Percentiles rank a stretch among this genome's conserved stretches.
Conservation (phyloP, 139 green algal genomes). For the Spirogloea muscicola region DNA sequence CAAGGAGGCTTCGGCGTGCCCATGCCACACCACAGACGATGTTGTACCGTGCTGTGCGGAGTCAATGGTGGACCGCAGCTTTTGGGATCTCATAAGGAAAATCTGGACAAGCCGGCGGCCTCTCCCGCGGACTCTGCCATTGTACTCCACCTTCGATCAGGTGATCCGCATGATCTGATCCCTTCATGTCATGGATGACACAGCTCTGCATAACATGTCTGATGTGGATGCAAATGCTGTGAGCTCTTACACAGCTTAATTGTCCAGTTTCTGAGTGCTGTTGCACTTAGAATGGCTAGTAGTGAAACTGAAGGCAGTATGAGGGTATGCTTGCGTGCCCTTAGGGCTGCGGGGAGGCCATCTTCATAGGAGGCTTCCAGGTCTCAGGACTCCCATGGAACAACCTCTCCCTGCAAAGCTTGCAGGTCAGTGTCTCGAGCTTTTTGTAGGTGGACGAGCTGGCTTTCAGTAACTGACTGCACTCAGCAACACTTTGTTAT, state of each 20-base stretch:
- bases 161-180: background rate
- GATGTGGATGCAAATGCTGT: background rate
- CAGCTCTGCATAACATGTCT: background rate
- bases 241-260: background rate
- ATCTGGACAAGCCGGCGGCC: background rate
- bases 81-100: background rate
- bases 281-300: no score
- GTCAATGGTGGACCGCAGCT: background rate
- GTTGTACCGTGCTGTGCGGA: background rate
- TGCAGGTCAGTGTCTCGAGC: background rate
- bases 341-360: background rate
- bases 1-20: background rate
- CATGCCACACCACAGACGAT: background rate
- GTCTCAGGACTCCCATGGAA: slow-evolving; percentile 7
- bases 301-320: no score
- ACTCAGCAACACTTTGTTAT: no score
- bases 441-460: background rate
- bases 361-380: slow-evolving; percentile 4
- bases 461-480: no score
- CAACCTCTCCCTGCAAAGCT: slow-evolving; percentile 14
- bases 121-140: background rate
- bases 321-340: no score
- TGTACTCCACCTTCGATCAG: slow-evolving; percentile 28
- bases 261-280: no score
- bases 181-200: background rate